Percentiles rank a stretch among this genome's conserved stretches.
These are phyloP conservation scores for Suhomyces sp. DNA, from an alignment of 805 yeast genomes.

Conservation along the genomic window DNA sequence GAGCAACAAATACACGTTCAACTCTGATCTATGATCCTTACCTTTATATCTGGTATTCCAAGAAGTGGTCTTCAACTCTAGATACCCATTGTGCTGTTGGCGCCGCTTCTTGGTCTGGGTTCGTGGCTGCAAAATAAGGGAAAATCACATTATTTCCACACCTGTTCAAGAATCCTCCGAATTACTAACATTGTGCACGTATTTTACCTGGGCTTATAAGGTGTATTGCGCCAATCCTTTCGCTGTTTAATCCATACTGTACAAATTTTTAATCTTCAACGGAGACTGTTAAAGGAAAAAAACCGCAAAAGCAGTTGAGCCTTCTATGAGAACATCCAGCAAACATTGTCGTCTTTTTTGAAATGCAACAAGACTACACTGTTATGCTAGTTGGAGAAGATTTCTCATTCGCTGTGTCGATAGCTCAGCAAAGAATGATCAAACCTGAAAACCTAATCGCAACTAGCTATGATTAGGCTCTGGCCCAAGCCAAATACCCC, in stretches of 20 bases:
- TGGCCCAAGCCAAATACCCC: slow-evolving; percentile 63
- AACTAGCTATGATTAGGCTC: slow-evolving; percentile 69
- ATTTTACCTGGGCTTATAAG: neutral
- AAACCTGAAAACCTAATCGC: slow-evolving; percentile 58
- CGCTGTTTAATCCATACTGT: neutral
- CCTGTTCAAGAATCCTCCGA: too few species aligned
- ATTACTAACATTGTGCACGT: neutral
- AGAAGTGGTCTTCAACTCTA: neutral
- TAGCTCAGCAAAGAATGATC: slow-evolving; percentile 48
- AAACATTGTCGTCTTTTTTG: slow-evolving; percentile 8
- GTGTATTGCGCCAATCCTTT: neutral
- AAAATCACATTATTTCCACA: neutral
- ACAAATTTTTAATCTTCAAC: slow-evolving; percentile 14
- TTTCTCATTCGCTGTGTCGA: slow-evolving; percentile 72
- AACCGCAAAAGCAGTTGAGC: too few species aligned
- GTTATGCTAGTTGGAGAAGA: slow-evolving; percentile 89
- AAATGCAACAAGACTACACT: slow-evolving; percentile 34
- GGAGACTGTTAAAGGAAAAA: slow-evolving; percentile 18
- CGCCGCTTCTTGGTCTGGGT: neutral
- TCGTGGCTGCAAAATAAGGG: neutral
- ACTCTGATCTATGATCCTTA: neutral
- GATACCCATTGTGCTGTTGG: neutral
- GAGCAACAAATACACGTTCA: neutral
- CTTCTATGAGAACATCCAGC: too few species aligned
- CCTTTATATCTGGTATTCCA: neutral